These are phyloP conservation scores for Clonostachys byssicola DNA, from an alignment of 2,329 filamentous ascomycete genomes.

Conservation along the genomic window DNA sequence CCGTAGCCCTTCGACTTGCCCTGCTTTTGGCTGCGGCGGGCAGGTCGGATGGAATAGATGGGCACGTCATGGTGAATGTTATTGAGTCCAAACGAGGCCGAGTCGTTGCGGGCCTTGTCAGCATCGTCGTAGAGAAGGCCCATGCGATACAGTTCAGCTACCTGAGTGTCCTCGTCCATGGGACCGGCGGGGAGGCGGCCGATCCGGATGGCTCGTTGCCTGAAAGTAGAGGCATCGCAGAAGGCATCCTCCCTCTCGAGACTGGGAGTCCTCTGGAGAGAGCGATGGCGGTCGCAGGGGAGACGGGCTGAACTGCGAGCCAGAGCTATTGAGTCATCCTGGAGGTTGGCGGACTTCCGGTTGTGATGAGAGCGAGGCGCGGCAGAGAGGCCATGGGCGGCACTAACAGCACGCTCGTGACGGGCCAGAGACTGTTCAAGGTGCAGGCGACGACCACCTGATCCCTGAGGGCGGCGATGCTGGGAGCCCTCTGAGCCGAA, in stretches of 20 bases:
- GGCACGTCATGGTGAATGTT: conserved; percentile 30
- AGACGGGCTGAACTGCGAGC: conserved; percentile 26
- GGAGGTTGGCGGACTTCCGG: no score
- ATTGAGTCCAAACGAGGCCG: conserved; percentile 26
- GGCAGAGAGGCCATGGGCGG: no score
- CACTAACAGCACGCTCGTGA: no score
- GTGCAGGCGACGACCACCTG: neutral
- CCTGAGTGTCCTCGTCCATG: conserved; percentile 22
- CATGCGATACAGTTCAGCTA: conserved; percentile 35
- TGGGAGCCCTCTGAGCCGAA: neutral
- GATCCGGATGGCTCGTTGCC: conserved; percentile 18
- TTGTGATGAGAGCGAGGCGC: no score
- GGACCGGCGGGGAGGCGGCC: conserved; percentile 4
- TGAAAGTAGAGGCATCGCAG: conserved; percentile 30
- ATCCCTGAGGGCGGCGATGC: neutral
- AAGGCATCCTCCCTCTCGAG: conserved; percentile 44
- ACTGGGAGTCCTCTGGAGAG: conserved; percentile 26
- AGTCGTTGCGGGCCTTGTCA: conserved; percentile 13
- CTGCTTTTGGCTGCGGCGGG: conserved; percentile 21
- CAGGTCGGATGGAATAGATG: conserved; percentile 27
- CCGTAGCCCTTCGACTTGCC: conserved; percentile 9
- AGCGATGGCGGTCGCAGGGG: conserved; percentile 24
- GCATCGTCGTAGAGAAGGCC: conserved; percentile 40
- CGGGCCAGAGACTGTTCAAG: neutral
- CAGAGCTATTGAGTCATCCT: conserved; percentile 24